phyloP scores from a whole-genome alignment of 208 protist species.

The Leishmania guyanensis region DNA sequence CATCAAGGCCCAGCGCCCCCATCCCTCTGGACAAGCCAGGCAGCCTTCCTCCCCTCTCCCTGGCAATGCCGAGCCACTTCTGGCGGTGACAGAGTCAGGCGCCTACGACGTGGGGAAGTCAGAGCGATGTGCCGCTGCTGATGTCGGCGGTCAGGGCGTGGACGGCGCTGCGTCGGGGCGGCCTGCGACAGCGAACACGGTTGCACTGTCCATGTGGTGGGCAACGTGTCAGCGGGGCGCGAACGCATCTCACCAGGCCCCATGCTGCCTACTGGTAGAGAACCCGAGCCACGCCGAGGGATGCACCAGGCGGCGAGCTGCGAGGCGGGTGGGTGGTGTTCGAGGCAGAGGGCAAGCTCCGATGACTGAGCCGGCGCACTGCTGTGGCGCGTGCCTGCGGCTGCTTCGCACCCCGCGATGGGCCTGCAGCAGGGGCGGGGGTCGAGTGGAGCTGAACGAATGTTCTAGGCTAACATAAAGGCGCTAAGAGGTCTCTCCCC shows the following conservation, averaged over 20 bases:
- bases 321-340: too few relatives aligned
- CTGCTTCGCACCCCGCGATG: neutral
- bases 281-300: neutral
- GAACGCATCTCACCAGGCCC: neutral
- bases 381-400: neutral
- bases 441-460: neutral
- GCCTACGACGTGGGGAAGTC: neutral
- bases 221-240: neutral
- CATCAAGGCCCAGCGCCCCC: too few relatives aligned
- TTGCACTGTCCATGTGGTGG: neutral
- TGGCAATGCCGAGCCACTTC: neutral
- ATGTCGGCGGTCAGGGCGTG: neutral
- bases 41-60: neutral
- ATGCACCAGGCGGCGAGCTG: neutral
- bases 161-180: neutral
- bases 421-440: neutral
- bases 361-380: too few relatives aligned
- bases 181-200: neutral
- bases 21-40: neutral
- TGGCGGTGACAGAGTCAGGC: neutral
- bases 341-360: too few relatives aligned
- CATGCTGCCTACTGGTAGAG: neutral
- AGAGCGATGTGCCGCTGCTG: neutral
- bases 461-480: neutral
- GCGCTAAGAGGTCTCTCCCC: neutral